Evolutionary conservation across 2,329 filamentous ascomycete genomes (phyloP).

Genomic region (Trichoderma koningiopsis): DNA sequence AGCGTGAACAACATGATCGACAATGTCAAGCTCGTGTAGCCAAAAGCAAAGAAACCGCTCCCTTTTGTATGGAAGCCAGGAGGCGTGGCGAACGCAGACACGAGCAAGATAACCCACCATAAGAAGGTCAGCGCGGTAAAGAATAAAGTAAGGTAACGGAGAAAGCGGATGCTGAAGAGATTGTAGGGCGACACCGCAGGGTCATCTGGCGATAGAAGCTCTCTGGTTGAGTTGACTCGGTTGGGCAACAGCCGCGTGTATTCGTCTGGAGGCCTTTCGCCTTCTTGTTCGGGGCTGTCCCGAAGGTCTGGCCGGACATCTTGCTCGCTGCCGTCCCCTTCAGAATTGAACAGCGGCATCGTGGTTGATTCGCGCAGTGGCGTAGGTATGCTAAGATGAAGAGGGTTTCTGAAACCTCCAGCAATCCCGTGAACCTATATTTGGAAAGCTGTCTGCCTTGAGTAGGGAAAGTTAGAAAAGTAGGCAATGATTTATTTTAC

Average conservation of each 20-base stretch:
- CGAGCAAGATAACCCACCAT: conserved; percentile 93
- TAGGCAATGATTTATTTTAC: neutral
- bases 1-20: conserved; percentile 75
- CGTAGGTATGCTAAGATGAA: neutral
- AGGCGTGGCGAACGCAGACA: conserved; percentile 87
- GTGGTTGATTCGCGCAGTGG: conserved; percentile 1
- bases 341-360: conserved; percentile 41
- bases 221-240: conserved; percentile 55
- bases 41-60: conserved; percentile 89
- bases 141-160: conserved; percentile 75
- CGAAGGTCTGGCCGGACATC: conserved; percentile 12
- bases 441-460: neutral
- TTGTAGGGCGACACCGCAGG: conserved; percentile 84
- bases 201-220: conserved; percentile 45
- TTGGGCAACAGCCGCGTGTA: conserved; percentile 70
- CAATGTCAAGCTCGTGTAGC: conserved; percentile 76
- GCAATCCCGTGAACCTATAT: neutral
- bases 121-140: conserved; percentile 75
- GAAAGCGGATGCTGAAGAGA: conserved; percentile 81
- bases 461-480: neutral
- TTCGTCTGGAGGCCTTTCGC: conserved; percentile 47
- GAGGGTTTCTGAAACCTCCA: neutral
- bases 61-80: conserved; percentile 84
- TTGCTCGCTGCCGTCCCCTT: conserved; percentile 31
- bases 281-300: conserved; percentile 21